Evolutionary conservation across 768 basidiomycete genomes (phyloP).

Genomic region (Pleurotus pulmonarius): DNA sequence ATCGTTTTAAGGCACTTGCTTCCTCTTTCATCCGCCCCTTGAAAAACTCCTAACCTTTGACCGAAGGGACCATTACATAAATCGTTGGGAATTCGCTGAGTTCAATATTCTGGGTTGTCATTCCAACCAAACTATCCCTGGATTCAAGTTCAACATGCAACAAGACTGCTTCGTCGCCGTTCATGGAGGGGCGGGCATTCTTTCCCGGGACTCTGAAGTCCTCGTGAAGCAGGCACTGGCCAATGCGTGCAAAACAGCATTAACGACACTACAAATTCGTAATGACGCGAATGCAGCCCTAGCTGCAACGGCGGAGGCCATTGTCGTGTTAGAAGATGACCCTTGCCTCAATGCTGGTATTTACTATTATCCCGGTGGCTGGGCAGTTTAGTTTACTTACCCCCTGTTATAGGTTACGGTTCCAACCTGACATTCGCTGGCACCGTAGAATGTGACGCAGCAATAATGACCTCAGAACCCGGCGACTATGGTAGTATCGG

Average conservation of each 20-base stretch:
- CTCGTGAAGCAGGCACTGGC: constrained; percentile 51
- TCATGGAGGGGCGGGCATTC: constrained; percentile 79
- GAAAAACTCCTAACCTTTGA: constrained; percentile 3
- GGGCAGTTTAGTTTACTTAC: background rate
- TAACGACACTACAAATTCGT: constrained; percentile 22
- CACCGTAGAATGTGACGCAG: constrained; percentile 78
- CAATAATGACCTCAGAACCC: constrained; percentile 52
- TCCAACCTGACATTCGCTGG: constrained; percentile 78
- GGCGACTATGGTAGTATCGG: constrained; percentile 66
- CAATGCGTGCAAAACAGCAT: constrained; percentile 49
- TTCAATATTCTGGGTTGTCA: background rate
- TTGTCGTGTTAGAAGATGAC: constrained; percentile 63
- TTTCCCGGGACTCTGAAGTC: constrained; percentile 42
- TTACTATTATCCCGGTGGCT: background rate
- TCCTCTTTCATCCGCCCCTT: background rate
- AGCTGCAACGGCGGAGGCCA: constrained; percentile 49
- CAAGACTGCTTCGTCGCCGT: constrained; percentile 47
- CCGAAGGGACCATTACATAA: background rate
- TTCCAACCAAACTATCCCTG: constrained; percentile 1
- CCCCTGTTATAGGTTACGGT: constrained; percentile 52
- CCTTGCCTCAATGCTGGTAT: constrained; percentile 67
- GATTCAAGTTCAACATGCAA: background rate
- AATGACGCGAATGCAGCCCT: constrained; percentile 25
- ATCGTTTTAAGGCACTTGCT: constrained; percentile 4
- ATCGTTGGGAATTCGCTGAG: background rate